Conservation (phyloP, 176 grass and related monocot genomes). For the Chloris gayana region DNA sequence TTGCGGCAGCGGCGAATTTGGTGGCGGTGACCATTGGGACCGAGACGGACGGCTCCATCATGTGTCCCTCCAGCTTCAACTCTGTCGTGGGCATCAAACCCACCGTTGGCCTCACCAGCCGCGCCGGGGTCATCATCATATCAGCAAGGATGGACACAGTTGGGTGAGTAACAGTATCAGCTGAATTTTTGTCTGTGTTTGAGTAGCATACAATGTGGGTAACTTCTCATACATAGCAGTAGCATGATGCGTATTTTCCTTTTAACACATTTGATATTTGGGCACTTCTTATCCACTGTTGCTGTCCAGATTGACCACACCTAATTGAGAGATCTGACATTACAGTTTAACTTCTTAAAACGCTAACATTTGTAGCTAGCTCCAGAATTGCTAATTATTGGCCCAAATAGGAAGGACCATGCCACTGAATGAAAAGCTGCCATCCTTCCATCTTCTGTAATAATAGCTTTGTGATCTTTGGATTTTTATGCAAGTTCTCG, state of each 20-base stretch:
- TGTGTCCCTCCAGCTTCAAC: constrained; percentile 73
- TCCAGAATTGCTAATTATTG: background rate
- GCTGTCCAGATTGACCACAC: background rate
- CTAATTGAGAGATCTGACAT: background rate
- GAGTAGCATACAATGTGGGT: background rate
- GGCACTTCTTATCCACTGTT: background rate
- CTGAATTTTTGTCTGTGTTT: background rate
- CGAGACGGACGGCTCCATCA: constrained; percentile 83
- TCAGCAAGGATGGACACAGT: constrained; percentile 74
- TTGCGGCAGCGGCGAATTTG: constrained; percentile 67
- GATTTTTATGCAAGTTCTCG: background rate
- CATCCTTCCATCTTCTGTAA: background rate
- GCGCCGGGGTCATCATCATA: constrained; percentile 76
- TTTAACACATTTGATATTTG: background rate
- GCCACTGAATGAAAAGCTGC: background rate
- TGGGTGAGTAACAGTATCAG: constrained; percentile 49
- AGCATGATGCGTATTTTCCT: background rate
- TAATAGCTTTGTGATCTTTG: background rate
- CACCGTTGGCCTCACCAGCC: constrained; percentile 77
- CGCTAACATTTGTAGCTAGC: background rate
- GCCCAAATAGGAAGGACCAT: background rate
- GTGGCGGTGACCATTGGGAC: constrained; percentile 76
- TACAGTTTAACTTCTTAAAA: background rate
- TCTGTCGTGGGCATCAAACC: constrained; percentile 85
- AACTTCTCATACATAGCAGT: background rate